Base-by-base conservation (phyloP, 2,329 filamentous ascomycete species). In the Metarhizium sp. region DNA sequence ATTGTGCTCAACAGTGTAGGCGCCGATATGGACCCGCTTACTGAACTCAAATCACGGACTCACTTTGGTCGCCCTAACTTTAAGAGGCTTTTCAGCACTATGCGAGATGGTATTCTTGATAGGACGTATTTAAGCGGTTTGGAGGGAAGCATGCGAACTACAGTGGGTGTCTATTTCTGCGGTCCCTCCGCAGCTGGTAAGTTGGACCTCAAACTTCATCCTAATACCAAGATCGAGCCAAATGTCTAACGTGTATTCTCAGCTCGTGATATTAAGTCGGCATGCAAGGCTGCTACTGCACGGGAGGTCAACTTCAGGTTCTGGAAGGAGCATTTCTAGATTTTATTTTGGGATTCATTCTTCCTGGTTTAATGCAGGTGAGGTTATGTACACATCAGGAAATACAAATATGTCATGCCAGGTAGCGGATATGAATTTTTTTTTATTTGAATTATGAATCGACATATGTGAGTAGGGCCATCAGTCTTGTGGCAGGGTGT, bases 141-240 rank as follows among this genome's bases (percentile, higher is more conserved):
- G 16, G 88, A 95, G 71, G 82, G 82, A 57, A 86, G 80, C 63
- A 78, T 87, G 67, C 81, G 84, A 65, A 95, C 90, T 3, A 90
- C 92, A 42, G 88, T 99, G 13, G 94, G 94, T 73, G 92, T 99
- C 20, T 99, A 99, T 75, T 97, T 97, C 72, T 99, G 94, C 70
- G 94, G 94, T 57, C 92, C 92, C 29, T 94, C 88, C 59, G 79
- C 79, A 61, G 79, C 80, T 64, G 80, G 79, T 82, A 71, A 70
- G 77, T 74, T 58, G 48, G 25, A 16, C 36, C 18, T 43, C 29
- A 8, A 25, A 40, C 8, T 20, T 13, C 47, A 2, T 18, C 14
- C 10, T 8, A 6, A 30, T 34, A 16, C 14, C 16, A 6, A 32
- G 20, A n/a, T n/a, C 14, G 29, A 38, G 18, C 34, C 32, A n/a